Evolutionary conservation across 768 basidiomycete genomes (phyloP).

Genomic region (Tubosaeta brunneosetosa): DNA sequence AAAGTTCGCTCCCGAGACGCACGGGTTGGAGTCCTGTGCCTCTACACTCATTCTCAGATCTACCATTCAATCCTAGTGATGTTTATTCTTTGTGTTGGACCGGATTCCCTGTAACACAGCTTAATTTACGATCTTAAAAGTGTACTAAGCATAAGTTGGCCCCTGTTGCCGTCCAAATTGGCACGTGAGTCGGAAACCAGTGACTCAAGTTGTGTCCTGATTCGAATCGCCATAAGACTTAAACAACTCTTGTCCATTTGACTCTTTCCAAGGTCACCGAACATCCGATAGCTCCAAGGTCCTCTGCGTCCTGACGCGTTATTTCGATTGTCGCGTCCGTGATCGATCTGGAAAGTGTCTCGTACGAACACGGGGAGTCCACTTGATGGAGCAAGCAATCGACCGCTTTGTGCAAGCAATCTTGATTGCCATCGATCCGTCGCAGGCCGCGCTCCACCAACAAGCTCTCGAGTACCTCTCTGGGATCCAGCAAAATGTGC

Average conservation of each 20-base stretch:
- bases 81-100: too few species aligned
- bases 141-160: conserved; percentile 33
- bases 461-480: conserved; percentile 84
- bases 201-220: conserved; percentile 9
- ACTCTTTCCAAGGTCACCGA: neutral
- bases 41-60: too few species aligned
- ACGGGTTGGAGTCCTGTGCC: too few species aligned
- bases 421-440: conserved; percentile 79
- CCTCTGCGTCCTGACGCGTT: neutral
- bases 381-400: conserved; percentile 67
- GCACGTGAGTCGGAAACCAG: conserved; percentile 23
- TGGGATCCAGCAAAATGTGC: conserved; percentile 69
- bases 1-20: too few species aligned
- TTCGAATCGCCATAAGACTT: conserved; percentile 2
- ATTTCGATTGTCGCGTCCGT: conserved; percentile 2
- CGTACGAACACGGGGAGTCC: conserved; percentile 11
- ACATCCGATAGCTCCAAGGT: conserved; percentile 1
- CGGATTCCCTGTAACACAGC: too few species aligned
- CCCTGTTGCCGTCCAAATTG: conserved; percentile 14
- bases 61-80: too few species aligned
- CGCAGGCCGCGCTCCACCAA: conserved; percentile 66
- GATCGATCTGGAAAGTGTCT: conserved; percentile 18
- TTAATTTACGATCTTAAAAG: too few species aligned
- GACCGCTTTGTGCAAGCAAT: conserved; percentile 81
- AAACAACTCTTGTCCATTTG: neutral